phyloP scores from a whole-genome alignment of 78 protist genomes.

The Dictyostelium intermedium region DNA sequence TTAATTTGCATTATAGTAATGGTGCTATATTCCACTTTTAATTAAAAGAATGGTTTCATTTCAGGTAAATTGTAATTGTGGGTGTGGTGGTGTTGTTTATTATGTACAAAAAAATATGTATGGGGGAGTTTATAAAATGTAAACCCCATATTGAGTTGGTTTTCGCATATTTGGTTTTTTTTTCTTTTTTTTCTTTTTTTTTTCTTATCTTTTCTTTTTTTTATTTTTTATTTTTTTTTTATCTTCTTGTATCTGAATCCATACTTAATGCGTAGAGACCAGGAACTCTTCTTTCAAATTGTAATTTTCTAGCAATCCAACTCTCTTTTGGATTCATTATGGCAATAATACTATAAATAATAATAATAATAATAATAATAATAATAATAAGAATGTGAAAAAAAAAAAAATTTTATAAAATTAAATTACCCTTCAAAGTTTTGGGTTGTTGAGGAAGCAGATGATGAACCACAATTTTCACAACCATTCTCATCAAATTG shows the following conservation, averaged over 20 bases:
- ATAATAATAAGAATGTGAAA: not conserved
- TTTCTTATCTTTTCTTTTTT: not conserved
- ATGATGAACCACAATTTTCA: slow-evolving; percentile 43
- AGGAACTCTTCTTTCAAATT: slow-evolving; percentile 21
- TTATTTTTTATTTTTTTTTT: not conserved
- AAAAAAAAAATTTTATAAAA: not conserved
- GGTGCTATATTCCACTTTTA: not conserved
- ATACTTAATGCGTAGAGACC: slow-evolving; percentile 51
- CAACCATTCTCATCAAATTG: slow-evolving; percentile 65
- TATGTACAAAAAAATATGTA: not conserved
- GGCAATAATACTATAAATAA: slow-evolving; percentile 42
- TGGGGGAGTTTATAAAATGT: not conserved
- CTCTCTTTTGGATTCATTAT: slow-evolving; percentile 55
- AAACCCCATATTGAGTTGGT: not conserved
- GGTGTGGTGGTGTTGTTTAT: not conserved
- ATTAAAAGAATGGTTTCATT: too few relatives aligned
- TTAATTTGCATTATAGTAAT: not conserved
- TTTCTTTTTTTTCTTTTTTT: too few relatives aligned
- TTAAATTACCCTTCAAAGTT: slow-evolving; percentile 60
- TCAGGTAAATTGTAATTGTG: not conserved
- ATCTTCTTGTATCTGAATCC: not conserved
- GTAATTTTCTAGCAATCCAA: slow-evolving; percentile 54
- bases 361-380: not conserved
- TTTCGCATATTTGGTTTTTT: not conserved
- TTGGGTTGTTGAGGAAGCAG: not conserved